Percentiles rank a stretch among this genome's conserved stretches.
Evolutionary conservation across 345 rosid species (phyloP).

Genomic region (Odontarrhena argentea): DNA sequence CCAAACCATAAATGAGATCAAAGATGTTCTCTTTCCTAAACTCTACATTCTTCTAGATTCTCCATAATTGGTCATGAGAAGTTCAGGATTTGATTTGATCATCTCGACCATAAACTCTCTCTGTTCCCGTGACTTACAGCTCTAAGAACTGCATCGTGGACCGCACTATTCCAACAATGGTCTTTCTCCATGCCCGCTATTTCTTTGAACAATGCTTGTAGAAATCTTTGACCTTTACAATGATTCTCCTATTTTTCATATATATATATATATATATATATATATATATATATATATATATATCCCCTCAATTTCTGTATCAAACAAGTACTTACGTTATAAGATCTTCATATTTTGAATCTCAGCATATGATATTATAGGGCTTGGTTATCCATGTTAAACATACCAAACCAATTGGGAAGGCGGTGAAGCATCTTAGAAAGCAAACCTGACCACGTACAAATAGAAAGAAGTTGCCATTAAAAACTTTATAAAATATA

Average conservation of each 20-base stretch:
- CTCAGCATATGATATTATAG: too few relatives aligned
- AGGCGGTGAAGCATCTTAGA: not conserved
- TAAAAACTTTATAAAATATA: not conserved
- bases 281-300: too few relatives aligned
- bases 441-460: conserved; percentile 2
- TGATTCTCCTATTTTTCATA: not conserved
- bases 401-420: conserved; percentile 13
- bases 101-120: not conserved
- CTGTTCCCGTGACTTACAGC: not conserved
- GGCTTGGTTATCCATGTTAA: not conserved
- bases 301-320: not conserved
- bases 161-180: not conserved
- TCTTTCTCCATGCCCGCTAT: not conserved
- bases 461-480: not conserved
- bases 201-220: not conserved
- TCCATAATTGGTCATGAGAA: not conserved
- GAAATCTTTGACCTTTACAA: not conserved
- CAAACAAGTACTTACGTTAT: not conserved
- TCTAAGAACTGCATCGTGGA: not conserved
- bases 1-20: not conserved
- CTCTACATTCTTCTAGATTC: not conserved
- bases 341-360: too few relatives aligned
- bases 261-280: too few relatives aligned
- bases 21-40: not conserved
- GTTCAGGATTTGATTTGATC: conserved; percentile 1